phyloP scores from a whole-genome alignment of 1,139 yeast genomes.

The Keqinozyma sinolaborantium region DNA sequence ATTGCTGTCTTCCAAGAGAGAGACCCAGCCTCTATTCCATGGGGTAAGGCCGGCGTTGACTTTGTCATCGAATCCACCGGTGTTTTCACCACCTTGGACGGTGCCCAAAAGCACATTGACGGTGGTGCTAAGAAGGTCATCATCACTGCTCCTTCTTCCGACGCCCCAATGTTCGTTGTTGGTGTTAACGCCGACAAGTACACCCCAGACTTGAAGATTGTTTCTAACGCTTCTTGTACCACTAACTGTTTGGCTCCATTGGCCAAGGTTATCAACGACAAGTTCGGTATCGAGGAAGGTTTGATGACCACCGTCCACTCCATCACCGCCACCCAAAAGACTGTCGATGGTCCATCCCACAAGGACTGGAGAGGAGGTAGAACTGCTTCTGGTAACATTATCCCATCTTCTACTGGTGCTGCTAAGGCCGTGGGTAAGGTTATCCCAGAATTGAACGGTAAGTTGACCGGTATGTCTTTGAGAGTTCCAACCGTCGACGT shows the following conservation, averaged over 20 bases:
- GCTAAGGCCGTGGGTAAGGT: conserved; percentile 93
- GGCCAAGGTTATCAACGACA: conserved; percentile 79
- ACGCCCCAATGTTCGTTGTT: conserved; percentile 85
- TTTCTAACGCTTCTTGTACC: conserved; percentile 88
- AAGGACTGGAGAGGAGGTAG: conserved; percentile 97
- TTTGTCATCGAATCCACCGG: conserved; percentile 87
- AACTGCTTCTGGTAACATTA: conserved; percentile 86
- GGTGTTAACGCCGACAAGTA: conserved; percentile 79
- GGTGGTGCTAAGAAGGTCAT: conserved; percentile 90
- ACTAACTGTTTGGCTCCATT: conserved; percentile 89
- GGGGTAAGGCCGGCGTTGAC: conserved; percentile 78
- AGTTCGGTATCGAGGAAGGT: conserved; percentile 81
- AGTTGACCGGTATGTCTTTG: conserved; percentile 85
- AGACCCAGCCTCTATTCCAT: conserved; percentile 78
- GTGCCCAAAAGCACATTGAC: conserved; percentile 76
- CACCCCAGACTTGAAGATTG: conserved; percentile 65
- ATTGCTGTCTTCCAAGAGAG: conserved; percentile 71
- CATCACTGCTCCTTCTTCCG: conserved; percentile 85
- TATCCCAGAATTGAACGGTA: conserved; percentile 83
- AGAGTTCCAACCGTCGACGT: conserved; percentile 89
- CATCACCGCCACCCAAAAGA: conserved; percentile 87
- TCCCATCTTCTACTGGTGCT: conserved; percentile 90
- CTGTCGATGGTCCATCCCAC: conserved; percentile 89
- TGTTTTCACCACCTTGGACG: conserved; percentile 75
- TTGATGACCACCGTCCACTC: conserved; percentile 91